Base-by-base conservation (phyloP, 2,329 filamentous ascomycete species). In the Ceratocystis variospora region DNA sequence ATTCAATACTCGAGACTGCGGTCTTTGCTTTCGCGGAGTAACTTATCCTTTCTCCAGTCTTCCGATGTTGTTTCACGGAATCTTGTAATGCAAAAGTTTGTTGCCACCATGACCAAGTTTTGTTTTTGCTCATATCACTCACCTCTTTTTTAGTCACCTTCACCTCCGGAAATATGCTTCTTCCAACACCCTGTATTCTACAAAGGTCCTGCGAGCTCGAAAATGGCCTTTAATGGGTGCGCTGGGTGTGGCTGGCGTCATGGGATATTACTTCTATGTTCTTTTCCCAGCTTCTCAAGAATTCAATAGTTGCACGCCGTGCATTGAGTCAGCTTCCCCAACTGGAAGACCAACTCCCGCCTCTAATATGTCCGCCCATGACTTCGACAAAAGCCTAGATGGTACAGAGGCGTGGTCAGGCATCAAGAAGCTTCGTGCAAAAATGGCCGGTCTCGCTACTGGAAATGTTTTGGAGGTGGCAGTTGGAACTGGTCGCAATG, bases 401-500 rank as follows among this genome's bases (percentile, higher is more conserved):
- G 75, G 78, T 70, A 80, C 80, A 3, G 84, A 87, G 73, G 77
- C 76, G 73, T 76, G 81, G 70, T 81, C 81, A 76, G 83, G 84
- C 61, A 79, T 86, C 69, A 78, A 76, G 5, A 74, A 73, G 19
- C 73, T 85, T 63, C 79, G 84, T 10, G 75, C 75, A 63, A 74
- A 75, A 25, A 75, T 87, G 31, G 80, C 79, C 1, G 71, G 73
- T 12, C 72, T 74, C 41, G 83, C 80, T 5, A 72, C 72, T 0
- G 84, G 84, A 1, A 76, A 84, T 72, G 84, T 87, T 12, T 78
- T 86, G 41, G 84, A 87, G 73, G 77, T 87, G 12, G 83, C 83
- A 19, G 79, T 86, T 66, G 84, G 84, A 19, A 85, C 84, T 2
- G 84, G 84, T 2, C 77, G 84, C 12, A 87, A 87, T 70, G 71